Evolutionary conservation across 1,284 basidiomycete species (phyloP).

Genomic region (Irpex lacteus): DNA sequence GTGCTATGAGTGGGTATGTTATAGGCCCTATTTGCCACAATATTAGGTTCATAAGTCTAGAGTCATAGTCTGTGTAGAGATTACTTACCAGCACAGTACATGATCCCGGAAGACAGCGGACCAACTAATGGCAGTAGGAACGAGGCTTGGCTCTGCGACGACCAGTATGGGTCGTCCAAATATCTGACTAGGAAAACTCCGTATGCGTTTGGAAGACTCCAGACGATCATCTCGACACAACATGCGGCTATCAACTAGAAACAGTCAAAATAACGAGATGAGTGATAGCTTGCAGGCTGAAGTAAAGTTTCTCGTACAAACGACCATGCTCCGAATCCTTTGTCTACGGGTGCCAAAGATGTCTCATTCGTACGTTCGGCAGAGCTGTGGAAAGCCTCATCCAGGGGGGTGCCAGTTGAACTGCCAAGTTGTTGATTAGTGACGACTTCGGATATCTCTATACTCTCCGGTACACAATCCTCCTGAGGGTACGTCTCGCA

Average conservation of each 20-base stretch:
- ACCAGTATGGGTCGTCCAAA: slow-evolving; percentile 26
- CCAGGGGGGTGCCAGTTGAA: no score
- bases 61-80: neutral
- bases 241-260: slow-evolving; percentile 33
- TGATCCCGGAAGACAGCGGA: slow-evolving; percentile 31
- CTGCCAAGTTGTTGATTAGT: no score
- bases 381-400: neutral
- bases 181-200: slow-evolving; percentile 35
- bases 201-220: slow-evolving; percentile 36
- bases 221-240: slow-evolving; percentile 34
- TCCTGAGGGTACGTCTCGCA: no score
- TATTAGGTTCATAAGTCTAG: neutral
- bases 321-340: slow-evolving; percentile 33
- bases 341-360: slow-evolving; percentile 30
- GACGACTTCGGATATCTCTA: no score
- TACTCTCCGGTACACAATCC: no score
- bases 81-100: slow-evolving; percentile 32
- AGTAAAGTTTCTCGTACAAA: slow-evolving; percentile 21
- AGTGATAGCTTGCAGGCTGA: no score
- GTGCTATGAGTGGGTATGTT: slow-evolving; percentile 26
- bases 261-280: neutral
- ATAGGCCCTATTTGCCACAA: slow-evolving; percentile 19
- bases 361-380: slow-evolving; percentile 17
- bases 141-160: slow-evolving; percentile 24
- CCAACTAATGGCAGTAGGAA: slow-evolving; percentile 34